Evolutionary conservation across 176 grass and related monocot genomes (phyloP).

Genomic region (Oryza officinalis): DNA sequence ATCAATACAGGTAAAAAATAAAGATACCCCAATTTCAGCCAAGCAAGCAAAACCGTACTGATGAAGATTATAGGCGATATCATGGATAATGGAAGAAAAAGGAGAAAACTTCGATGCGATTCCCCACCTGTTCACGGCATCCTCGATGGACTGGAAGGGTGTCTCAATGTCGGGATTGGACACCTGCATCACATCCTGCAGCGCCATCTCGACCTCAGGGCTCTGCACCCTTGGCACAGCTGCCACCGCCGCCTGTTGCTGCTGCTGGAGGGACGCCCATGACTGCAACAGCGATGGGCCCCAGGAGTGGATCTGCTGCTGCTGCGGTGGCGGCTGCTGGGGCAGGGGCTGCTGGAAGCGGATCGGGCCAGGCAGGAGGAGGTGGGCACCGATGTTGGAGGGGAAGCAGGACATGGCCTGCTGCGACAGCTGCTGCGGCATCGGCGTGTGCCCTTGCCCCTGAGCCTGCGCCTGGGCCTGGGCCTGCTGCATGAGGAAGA

Average conservation of each 20-base stretch:
- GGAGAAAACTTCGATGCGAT: background rate
- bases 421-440: conserved; percentile 63
- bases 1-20: background rate
- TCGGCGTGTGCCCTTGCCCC: conserved; percentile 36
- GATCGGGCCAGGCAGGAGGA: conserved; percentile 67
- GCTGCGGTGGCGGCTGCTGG: conserved; percentile 6
- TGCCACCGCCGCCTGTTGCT: conserved; percentile 27
- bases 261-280: conserved; percentile 33
- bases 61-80: background rate
- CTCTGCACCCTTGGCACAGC: conserved; percentile 35
- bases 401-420: conserved; percentile 92
- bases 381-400: conserved; percentile 97
- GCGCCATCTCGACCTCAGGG: conserved; percentile 91
- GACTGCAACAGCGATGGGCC: conserved; percentile 4
- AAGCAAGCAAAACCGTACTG: background rate
- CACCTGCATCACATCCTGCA: conserved; percentile 84
- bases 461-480: conserved; percentile 35
- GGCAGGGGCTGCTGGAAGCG: conserved; percentile 51
- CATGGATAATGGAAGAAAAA: background rate
- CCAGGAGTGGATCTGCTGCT: conserved; percentile 37
- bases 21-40: background rate
- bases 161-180: conserved; percentile 87
- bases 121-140: conserved; percentile 79
- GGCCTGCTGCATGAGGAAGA: conserved; percentile 72
- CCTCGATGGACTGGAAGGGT: conserved; percentile 83